Percentiles rank a stretch among this genome's conserved stretches.
phyloP scores from a whole-genome alignment of 2,329 filamentous ascomycete species.

The Seiridium cupressi region DNA sequence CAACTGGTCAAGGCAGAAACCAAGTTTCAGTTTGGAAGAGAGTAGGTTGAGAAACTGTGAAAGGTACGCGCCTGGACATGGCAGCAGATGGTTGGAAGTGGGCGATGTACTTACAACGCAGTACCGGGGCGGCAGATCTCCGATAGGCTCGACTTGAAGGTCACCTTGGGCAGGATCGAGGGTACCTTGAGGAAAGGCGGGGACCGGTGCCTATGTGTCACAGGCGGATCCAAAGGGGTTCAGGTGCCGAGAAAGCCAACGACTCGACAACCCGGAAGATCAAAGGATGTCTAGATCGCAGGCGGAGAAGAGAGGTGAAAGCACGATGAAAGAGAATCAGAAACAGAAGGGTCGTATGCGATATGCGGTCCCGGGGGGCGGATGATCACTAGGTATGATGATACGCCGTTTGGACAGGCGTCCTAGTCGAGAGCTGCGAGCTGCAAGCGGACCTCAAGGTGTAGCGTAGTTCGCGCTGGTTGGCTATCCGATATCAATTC shows the following conservation, averaged over 20 bases:
- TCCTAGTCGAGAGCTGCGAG: constrained; percentile 4
- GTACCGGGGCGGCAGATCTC: constrained; percentile 28
- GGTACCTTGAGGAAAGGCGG: constrained; percentile 6
- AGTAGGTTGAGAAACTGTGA: background rate
- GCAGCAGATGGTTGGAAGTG: constrained; percentile 23
- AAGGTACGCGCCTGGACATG: constrained; percentile 16
- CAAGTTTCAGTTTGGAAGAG: background rate
- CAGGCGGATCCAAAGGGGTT: background rate
- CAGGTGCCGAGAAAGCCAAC: background rate
- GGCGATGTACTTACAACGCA: constrained; percentile 19
- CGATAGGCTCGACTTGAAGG: constrained; percentile 25
- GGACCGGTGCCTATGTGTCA: background rate
- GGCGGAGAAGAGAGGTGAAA: background rate
- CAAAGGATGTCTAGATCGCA: background rate
- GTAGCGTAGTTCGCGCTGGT: constrained; percentile 6
- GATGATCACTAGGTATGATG: background rate
- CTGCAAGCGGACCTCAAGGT: constrained; percentile 7
- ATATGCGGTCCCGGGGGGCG: constrained; percentile 4
- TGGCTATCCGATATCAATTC: constrained; percentile 28
- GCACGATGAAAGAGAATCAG: background rate
- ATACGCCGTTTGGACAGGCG: constrained; percentile 3
- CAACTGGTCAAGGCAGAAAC: background rate
- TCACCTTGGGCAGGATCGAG: constrained; percentile 1
- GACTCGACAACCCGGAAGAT: background rate
- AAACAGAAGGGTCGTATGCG: constrained; percentile 2